These are phyloP conservation scores for Daldinia childiae DNA, from an alignment of 495 filamentous ascomycete species.

Conservation along the genomic window DNA sequence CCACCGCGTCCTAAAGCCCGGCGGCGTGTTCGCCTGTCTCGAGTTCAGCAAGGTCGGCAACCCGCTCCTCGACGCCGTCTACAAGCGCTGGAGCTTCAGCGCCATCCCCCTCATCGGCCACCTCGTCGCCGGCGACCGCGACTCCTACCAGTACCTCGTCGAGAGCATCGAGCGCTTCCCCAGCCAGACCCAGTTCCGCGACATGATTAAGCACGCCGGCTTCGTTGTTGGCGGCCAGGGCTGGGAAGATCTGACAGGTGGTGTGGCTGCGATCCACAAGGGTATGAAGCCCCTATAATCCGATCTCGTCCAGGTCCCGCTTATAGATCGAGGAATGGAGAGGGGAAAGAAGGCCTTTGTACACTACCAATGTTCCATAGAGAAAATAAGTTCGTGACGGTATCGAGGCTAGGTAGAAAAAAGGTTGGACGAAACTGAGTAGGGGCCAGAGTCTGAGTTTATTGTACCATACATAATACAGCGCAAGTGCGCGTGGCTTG, in stretches of 20 bases:
- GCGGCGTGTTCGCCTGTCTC: slow-evolving; percentile 95
- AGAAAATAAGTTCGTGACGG: background rate
- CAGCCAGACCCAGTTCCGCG: slow-evolving; percentile 79
- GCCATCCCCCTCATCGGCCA: slow-evolving; percentile 96
- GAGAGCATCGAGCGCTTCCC: slow-evolving; percentile 98
- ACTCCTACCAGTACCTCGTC: slow-evolving; percentile 97
- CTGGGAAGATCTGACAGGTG: slow-evolving; percentile 88
- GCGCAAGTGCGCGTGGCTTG: background rate
- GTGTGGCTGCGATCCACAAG: slow-evolving; percentile 95
- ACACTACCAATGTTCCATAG: background rate
- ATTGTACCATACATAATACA: slow-evolving; percentile 29
- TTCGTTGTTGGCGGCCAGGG: slow-evolving; percentile 84
- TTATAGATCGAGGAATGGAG: no score
- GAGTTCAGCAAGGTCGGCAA: slow-evolving; percentile 90
- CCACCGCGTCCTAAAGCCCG: slow-evolving; percentile 87
- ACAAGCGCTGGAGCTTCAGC: slow-evolving; percentile 95
- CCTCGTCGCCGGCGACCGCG: slow-evolving; percentile 90
- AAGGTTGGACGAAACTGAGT: slow-evolving; percentile 1
- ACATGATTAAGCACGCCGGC: slow-evolving; percentile 89
- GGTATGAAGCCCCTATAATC: slow-evolving; percentile 81
- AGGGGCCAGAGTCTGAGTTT: background rate
- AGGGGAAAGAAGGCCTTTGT: slow-evolving; percentile 7
- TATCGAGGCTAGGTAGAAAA: slow-evolving; percentile 11
- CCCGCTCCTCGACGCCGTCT: slow-evolving; percentile 79
- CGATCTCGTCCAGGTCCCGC: background rate